Evolutionary conservation across 2,329 filamentous ascomycete species (phyloP).

Genomic region (Arachnopeziza araneosa): DNA sequence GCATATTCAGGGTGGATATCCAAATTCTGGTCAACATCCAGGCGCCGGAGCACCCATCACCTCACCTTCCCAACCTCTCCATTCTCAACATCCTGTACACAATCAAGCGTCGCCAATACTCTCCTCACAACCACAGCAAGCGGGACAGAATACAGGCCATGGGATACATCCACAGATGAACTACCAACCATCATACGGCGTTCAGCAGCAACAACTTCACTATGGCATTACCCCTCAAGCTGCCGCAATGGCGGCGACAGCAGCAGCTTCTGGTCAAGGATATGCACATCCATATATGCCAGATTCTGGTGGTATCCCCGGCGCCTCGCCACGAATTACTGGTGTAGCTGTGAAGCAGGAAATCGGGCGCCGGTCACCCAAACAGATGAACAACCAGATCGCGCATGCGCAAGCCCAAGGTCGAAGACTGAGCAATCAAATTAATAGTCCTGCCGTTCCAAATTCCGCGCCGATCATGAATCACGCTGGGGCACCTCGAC

Average conservation of each 20-base stretch:
- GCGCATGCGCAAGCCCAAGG: slow-evolving; percentile 45
- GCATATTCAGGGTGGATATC: slow-evolving; percentile 56
- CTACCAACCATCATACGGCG: slow-evolving; percentile 74
- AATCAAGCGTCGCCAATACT: slow-evolving; percentile 75
- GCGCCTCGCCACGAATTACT: slow-evolving; percentile 73
- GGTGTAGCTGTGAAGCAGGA: slow-evolving; percentile 63
- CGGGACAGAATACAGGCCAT: slow-evolving; percentile 54
- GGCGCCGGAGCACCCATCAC: slow-evolving; percentile 51
- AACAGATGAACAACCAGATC: slow-evolving; percentile 52
- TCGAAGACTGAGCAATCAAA: slow-evolving; percentile 65
- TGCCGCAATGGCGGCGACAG: slow-evolving; percentile 86
- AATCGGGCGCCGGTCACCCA: slow-evolving; percentile 69
- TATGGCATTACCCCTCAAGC: slow-evolving; percentile 71
- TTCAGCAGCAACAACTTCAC: slow-evolving; percentile 68
- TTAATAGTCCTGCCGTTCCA: slow-evolving; percentile 66
- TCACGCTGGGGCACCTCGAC: slow-evolving; percentile 47
- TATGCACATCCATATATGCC: slow-evolving; percentile 62
- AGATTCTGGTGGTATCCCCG: slow-evolving; percentile 56
- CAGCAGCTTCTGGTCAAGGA: slow-evolving; percentile 75
- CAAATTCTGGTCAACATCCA: slow-evolving; percentile 50
- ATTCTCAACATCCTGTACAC: slow-evolving; percentile 51
- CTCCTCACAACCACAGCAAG: slow-evolving; percentile 70
- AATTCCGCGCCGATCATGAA: slow-evolving; percentile 73
- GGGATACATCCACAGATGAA: slow-evolving; percentile 64
- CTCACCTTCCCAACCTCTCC: slow-evolving; percentile 65